phyloP scores from a whole-genome alignment of 768 basidiomycete genomes.

The Boletus rufocinnamomeus region DNA sequence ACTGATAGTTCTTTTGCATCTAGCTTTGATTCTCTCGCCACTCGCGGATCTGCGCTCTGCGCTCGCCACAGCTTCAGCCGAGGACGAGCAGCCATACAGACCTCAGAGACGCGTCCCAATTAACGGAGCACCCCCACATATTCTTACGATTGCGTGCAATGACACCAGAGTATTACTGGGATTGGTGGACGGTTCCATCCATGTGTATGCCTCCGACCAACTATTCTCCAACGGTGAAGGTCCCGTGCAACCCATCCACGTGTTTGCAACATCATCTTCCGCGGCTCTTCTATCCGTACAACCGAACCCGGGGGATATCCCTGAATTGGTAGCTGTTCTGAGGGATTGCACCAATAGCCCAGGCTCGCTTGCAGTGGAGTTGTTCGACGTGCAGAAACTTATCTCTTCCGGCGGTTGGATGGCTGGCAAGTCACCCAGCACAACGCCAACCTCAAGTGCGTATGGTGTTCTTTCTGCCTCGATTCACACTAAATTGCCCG shows the following conservation, averaged over 20 bases:
- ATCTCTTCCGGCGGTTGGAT: conserved; percentile 53
- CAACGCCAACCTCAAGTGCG: conserved; percentile 62
- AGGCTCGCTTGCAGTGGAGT: conserved; percentile 50
- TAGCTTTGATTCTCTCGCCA: conserved; percentile 65
- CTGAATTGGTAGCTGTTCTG: conserved; percentile 62
- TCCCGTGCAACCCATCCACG: conserved; percentile 49
- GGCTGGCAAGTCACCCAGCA: conserved; percentile 48
- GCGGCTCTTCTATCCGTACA: conserved; percentile 53
- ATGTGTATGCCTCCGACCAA: conserved; percentile 57
- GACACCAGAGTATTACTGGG: conserved; percentile 64
- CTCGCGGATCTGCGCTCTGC: conserved; percentile 60
- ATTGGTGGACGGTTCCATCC: conserved; percentile 57
- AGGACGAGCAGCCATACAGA: conserved; percentile 45
- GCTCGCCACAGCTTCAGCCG: conserved; percentile 43
- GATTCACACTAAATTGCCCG: conserved; percentile 11
- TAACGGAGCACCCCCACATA: conserved; percentile 47
- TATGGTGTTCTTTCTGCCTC: conserved; percentile 8
- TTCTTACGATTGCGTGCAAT: conserved; percentile 56
- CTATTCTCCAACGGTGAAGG: conserved; percentile 50
- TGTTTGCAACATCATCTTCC: conserved; percentile 45
- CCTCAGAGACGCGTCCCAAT: conserved; percentile 54
- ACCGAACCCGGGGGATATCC: conserved; percentile 63
- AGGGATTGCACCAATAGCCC: conserved; percentile 37
- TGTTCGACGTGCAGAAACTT: conserved; percentile 59
- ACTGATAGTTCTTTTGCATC: background rate